Base-by-base conservation (phyloP, 331 rosid genomes). In the Rhamnella rubrinervis region DNA sequence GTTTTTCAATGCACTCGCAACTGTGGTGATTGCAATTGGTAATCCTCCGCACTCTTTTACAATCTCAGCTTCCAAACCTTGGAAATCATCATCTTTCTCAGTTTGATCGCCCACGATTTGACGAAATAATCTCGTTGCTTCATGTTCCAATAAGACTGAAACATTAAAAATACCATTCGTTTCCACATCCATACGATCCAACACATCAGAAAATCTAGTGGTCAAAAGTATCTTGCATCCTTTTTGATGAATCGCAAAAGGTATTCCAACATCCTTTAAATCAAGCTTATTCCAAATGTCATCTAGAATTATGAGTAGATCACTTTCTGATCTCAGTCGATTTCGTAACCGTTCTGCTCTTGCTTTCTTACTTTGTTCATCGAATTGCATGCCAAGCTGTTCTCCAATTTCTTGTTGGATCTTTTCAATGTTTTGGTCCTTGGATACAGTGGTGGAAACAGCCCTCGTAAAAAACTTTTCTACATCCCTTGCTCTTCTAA, bases 1-100 rank as follows among this genome's bases (percentile, higher is more conserved):
- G 41, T 60, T 62, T 68, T 75, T 73, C 61, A 85, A 65, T 0
- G 75, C 85, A 21, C 74, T 75, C 20, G 71, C 85, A 59, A 78
- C 63, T 8, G 81, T 70, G 0, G 71, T 73, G 20, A 87, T 82
- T 20, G 83, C 53, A 61, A 86, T 71, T 0, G 96, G 90, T 68
- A 86, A 79, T 18, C 89, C 84, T 2, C 40, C 58, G 40, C 86
- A 86, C 35, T 51, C 61, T 0, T 9, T 21, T 1, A 67, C 55
- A 3, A 86, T 44, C 10, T 59, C 0, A 13, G 2, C 6, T 0
- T 80, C 69, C 14, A 57, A 6, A 0, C 0, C 0, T 3, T 2
- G 0, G 11, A 59, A 60, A 31, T 4, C 35, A 15, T 19, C 28
- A 1, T 0, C 0, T 0, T 38, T 17, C 13, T 26, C 12, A 20